phyloP scores from a whole-genome alignment of 345 rosid genomes.

The Brassica napus region Da-Ae NC_063451.1:19866001-19866500 shows the following conservation, averaged over 20 bases:
- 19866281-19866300: constrained; percentile 78
- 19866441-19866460: no score
- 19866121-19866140: no score
- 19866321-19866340: constrained; percentile 70
- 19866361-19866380: constrained; percentile 74
- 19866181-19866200: constrained; percentile 45
- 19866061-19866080: not conserved
- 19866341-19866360: constrained; percentile 74
- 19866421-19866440: no score
- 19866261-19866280: constrained; percentile 45
- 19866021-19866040: constrained; percentile 41
- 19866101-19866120: not conserved
- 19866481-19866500: no score
- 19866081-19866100: not conserved
- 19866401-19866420: no score
- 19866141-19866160: not conserved
- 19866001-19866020: constrained; percentile 29
- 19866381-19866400: constrained; percentile 24
- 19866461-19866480: no score
- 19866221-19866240: constrained; percentile 39
- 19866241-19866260: constrained; percentile 38
- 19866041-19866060: constrained; percentile 48
- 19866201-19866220: constrained; percentile 42
- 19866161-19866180: not conserved
- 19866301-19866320: constrained; percentile 48